Evolutionary conservation across 2,329 filamentous ascomycete species (phyloP), one percentile per base, ranked within the genome.

Genomic region (Fusarium newnesense): DNA sequence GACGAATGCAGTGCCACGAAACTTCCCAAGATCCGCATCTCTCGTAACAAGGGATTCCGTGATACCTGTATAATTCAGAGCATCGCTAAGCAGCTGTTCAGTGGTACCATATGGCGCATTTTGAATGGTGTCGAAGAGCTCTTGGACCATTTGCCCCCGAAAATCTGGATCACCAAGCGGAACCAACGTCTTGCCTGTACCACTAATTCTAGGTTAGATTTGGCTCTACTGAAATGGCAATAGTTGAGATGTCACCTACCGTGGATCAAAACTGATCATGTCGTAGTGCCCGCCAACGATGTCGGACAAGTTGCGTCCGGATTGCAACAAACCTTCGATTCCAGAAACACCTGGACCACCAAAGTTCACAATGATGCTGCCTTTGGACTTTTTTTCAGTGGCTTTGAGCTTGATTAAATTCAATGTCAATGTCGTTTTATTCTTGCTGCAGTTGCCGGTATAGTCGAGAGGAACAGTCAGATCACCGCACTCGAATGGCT

Each of bases 1-100:
- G 3, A 79, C 78, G 52, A 42, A 52, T 54, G 34, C 19, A 30
- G 24, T 54, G 24, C 34, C 50, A 40, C 26, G 36, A 19, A 39
- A 28, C 26, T 15, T 3, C 24, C 15, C 19, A 21, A 9, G 15
- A 8, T 21, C 15, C 19, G 16, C 2, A 24, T 39, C 34, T 10
- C 8, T 28, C 10, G 34, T 16, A 18, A 53, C 2, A 9, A 18
- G 39, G 1, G 3, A 9, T 9, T 53, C 10, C 9, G 19, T 24
- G 4, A 19, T 19, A 24, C 7, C 19, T 2, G 24, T 8, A 24
- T 50, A 50, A 3, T 50, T 11, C 7, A 19, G 24, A 24, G 8
- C 21, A 9, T 50, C 30, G 30, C 21, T 5, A 11, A 11, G 0
- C 8, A 12, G 28, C 16, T 28, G 11, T 11, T n/a, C 4, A 16